phyloP scores from a whole-genome alignment of 352 stramenopile genomes.

The Blastocystis sp. region DNA sequence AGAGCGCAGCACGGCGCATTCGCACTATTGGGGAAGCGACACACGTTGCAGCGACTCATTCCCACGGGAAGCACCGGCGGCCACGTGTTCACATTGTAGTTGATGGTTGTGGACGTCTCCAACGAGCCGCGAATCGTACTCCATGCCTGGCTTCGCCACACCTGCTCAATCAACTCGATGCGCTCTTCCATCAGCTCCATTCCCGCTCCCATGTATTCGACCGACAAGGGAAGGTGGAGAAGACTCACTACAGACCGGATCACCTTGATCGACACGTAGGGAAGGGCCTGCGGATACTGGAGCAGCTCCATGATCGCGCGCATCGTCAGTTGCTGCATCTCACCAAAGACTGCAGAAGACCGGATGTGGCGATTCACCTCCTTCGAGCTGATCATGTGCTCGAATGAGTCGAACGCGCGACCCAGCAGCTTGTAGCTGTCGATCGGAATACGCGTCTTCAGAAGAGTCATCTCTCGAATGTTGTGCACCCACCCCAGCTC shows the following conservation, averaged over 20 bases:
- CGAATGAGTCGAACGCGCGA: conserved; percentile 17
- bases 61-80: not conserved
- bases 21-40: not conserved
- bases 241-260: conserved; percentile 20
- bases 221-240: not conserved
- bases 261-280: not conserved
- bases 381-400: not conserved
- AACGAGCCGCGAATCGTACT: not conserved
- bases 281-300: not conserved
- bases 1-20: not conserved
- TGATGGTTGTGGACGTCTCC: not conserved
- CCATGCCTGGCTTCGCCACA: conserved; percentile 33
- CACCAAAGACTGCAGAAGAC: not conserved
- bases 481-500: conserved; percentile 30
- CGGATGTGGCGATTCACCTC: not conserved
- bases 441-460: conserved; percentile 10
- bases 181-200: not conserved
- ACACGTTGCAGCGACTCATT: conserved; percentile 47
- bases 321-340: conserved; percentile 29
- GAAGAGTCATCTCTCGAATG: not conserved
- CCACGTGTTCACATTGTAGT: conserved; percentile 38
- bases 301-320: conserved; percentile 25
- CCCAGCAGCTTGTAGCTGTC: conserved; percentile 16
- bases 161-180: not conserved
- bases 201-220: not conserved